Base-by-base conservation (phyloP, 148 eudicot species). In the Fallopia convolvulus region DNA sequence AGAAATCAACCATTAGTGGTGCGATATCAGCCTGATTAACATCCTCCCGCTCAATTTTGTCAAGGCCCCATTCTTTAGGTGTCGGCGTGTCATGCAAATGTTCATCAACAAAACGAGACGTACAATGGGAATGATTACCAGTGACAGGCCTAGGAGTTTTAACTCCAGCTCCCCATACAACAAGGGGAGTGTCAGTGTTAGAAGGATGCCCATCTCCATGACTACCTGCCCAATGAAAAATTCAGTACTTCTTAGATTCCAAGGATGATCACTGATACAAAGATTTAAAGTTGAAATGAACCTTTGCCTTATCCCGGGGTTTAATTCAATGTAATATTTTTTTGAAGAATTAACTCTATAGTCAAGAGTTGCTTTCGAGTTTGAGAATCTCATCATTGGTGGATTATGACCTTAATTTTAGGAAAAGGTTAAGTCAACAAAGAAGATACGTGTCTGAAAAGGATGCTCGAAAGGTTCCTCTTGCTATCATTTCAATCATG, bases 21-120 rank as follows among this genome's bases (percentile, higher is more conserved):
- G 99, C 90, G 79, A 95, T 92, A 83, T 95, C 99, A 77, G 99
- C 99, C 82, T 95, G 99, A 85, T 95, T 95, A 82, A 95, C 93
- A 91, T 95, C 99, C 83, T 85, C 87, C 85, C 99, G 85, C 74
- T 92, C 93, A 77, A 92, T 85, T 77, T 85, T 90, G 83, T 80
- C 83, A 74, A 95, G 97, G 74, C 97, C 97, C 99, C 99, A 92
- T 17, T 95, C 93, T 12, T 63, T 63, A 80, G 99, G 99, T 15
- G 97, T 92, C 55, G 87, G 89, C 74, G 84, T 82, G 79, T 87
- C 94, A 84, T 91, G 97, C 77, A 81, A 80, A 87, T 94, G 99
- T 70, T 94, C 90, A 82, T 94, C 98, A 78, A 92, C 88, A 86
- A 94, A 94, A 79, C 88, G 94, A 77, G 80, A 77, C 80, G 79